Percentiles rank a stretch among this genome's conserved stretches.
These are phyloP conservation scores for Sclerotinia sclerotiorum DNA, from an alignment of 2,329 filamentous ascomycete species.

Conservation along the genomic window DNA sequence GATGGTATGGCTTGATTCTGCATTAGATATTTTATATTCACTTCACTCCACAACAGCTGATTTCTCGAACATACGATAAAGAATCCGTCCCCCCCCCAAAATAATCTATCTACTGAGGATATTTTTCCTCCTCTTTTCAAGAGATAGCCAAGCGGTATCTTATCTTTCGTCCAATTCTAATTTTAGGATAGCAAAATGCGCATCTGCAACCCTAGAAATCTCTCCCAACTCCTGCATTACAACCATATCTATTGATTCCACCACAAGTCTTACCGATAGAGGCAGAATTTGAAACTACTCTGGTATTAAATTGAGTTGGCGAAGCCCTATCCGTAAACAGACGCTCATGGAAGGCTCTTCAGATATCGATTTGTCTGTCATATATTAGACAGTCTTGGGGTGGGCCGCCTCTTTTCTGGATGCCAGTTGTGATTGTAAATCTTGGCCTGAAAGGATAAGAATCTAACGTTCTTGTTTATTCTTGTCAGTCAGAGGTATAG, in stretches of 20 bases:
- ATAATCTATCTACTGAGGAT: no score
- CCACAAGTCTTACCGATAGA: background rate
- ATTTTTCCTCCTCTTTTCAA: background rate
- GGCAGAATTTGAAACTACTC: background rate
- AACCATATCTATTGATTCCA: background rate
- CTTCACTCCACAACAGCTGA: background rate
- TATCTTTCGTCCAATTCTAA: background rate
- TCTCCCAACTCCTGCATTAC: background rate
- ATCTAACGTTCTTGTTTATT: background rate
- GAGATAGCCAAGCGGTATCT: background rate
- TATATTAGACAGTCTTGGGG: background rate
- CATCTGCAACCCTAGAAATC: slow-evolving; percentile 14
- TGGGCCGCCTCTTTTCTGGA: slow-evolving; percentile 40
- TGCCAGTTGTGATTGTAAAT: slow-evolving; percentile 11
- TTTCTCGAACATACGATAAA: background rate
- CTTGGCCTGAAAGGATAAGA: background rate
- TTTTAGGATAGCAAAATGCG: background rate
- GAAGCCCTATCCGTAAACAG: no score
- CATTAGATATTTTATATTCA: background rate
- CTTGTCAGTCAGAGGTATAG: slow-evolving; percentile 10
- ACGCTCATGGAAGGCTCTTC: background rate
- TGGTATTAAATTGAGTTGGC: no score
- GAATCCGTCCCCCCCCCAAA: no score
- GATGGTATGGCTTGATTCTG: background rate
- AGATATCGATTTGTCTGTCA: slow-evolving; percentile 2